These are phyloP conservation scores for Crithidia expoeki DNA, from an alignment of 208 protist species.

Conservation along the genomic window DNA sequence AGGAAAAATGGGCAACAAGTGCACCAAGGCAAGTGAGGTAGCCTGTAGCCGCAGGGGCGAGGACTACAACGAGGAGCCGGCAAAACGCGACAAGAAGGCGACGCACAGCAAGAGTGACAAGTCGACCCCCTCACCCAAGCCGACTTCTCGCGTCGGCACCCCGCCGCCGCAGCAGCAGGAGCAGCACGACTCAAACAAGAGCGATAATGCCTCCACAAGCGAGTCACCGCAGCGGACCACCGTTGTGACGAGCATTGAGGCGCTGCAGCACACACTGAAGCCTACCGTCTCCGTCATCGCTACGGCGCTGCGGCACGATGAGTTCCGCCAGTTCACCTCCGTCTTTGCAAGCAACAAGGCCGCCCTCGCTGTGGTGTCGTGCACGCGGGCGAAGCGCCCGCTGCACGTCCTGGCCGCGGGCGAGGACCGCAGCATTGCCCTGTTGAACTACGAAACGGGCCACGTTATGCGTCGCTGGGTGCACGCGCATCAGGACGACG, in stretches of 20 bases:
- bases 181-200: no score
- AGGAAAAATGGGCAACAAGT: constrained; percentile 44
- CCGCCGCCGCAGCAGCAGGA: constrained; percentile 3
- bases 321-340: constrained; percentile 61
- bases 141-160: neutral
- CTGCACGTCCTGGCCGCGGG: constrained; percentile 55
- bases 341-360: constrained; percentile 41
- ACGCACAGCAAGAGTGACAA: constrained; percentile 27
- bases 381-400: constrained; percentile 45
- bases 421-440: constrained; percentile 61
- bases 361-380: constrained; percentile 61
- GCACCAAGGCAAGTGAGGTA: constrained; percentile 36
- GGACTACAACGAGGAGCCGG: constrained; percentile 9
- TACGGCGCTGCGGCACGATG: constrained; percentile 32
- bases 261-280: constrained; percentile 58
- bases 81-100: constrained; percentile 24
- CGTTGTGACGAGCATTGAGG: constrained; percentile 48
- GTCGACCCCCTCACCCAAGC: neutral
- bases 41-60: constrained; percentile 19
- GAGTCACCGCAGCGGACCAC: constrained; percentile 2
- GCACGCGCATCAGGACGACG: constrained; percentile 54
- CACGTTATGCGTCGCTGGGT: constrained; percentile 60
- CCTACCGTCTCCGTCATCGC: constrained; percentile 46
- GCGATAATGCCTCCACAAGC: neutral
- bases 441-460: constrained; percentile 73